Evolutionary conservation across 371 early-diverging fungal genomes (phyloP).

Genomic region (Lichtheimia corymbifera): DNA sequence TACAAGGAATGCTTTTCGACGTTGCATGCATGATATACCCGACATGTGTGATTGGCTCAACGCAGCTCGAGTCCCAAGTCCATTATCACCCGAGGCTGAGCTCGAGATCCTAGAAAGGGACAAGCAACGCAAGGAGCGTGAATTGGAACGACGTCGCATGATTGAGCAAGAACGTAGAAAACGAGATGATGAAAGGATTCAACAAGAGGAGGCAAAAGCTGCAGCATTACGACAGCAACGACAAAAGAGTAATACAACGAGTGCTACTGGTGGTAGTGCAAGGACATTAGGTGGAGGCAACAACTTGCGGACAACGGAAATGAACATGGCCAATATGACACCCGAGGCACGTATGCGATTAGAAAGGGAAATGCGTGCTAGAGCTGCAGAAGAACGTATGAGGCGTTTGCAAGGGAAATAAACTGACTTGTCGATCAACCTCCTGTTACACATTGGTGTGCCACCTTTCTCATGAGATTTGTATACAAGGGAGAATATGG

Average conservation of each 20-base stretch:
- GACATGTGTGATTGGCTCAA: constrained; percentile 70
- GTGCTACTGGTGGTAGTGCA: constrained; percentile 22
- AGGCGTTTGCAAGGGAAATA: constrained; percentile 15
- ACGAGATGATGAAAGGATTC: constrained; percentile 20
- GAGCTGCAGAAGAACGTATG: constrained; percentile 79
- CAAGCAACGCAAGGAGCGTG: constrained; percentile 64
- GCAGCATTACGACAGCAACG: constrained; percentile 17
- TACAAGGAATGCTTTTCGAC: constrained; percentile 78
- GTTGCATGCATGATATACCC: constrained; percentile 67
- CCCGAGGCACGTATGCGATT: constrained; percentile 74
- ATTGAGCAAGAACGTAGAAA: constrained; percentile 28
- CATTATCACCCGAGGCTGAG: constrained; percentile 78
- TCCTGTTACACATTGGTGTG: neutral
- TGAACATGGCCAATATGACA: constrained; percentile 60
- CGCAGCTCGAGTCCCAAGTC: constrained; percentile 72
- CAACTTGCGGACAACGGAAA: constrained; percentile 11
- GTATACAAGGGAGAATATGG: neutral
- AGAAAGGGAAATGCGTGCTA: constrained; percentile 82
- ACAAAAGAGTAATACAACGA: constrained; percentile 14
- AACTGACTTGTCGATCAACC: neutral
- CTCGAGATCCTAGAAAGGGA: constrained; percentile 61
- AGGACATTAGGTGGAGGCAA: constrained; percentile 26
- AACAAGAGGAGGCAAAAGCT: constrained; percentile 33
- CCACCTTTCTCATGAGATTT: neutral
- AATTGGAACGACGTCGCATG: constrained; percentile 45